Conservation (phyloP, 1,284 basidiomycete species). For the Irpex lacteus region DNA sequence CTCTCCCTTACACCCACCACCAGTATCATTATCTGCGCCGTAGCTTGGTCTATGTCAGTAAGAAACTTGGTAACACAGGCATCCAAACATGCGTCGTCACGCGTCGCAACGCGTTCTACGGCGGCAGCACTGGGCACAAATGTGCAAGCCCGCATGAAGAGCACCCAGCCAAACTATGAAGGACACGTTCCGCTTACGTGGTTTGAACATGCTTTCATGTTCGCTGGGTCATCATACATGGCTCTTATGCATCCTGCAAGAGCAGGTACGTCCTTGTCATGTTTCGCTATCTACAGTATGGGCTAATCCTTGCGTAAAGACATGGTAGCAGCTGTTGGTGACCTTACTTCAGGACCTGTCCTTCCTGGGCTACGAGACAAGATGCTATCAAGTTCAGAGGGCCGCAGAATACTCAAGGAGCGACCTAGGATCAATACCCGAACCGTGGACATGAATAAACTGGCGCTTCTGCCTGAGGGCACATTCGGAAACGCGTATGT, state of each 20-base stretch:
- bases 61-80: neutral
- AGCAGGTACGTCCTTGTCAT: slow-evolving; percentile 66
- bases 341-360: slow-evolving; percentile 83
- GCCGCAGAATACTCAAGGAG: slow-evolving; percentile 79
- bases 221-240: slow-evolving; percentile 84
- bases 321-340: slow-evolving; percentile 90
- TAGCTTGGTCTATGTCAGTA: neutral
- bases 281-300: slow-evolving; percentile 6
- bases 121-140: neutral
- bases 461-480: slow-evolving; percentile 69
- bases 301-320: slow-evolving; percentile 44
- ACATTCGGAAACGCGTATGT: slow-evolving; percentile 88
- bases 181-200: slow-evolving; percentile 82
- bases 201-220: slow-evolving; percentile 84
- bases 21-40: neutral
- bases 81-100: neutral
- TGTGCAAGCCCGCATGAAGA: neutral
- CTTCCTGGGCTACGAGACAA: slow-evolving; percentile 77
- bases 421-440: slow-evolving; percentile 79
- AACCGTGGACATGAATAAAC: slow-evolving; percentile 73
- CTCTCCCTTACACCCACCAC: neutral
- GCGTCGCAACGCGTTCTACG: neutral
- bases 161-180: slow-evolving; percentile 47
- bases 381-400: slow-evolving; percentile 82
- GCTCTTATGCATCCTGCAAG: slow-evolving; percentile 82